phyloP scores from a whole-genome alignment of 768 basidiomycete genomes.

The Suillus plorans region DNA sequence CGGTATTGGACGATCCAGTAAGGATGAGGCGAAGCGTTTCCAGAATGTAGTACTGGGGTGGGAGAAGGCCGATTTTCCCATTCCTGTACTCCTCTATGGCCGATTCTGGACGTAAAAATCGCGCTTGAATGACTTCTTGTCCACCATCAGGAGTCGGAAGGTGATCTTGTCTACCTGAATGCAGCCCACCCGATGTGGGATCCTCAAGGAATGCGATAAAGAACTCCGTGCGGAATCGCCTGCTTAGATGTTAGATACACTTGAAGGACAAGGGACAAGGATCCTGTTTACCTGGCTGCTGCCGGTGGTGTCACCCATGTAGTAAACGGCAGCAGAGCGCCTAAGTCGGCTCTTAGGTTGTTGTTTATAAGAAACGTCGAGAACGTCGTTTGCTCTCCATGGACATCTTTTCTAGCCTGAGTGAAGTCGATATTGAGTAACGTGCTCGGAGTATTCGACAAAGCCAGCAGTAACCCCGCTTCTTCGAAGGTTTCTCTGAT shows the following conservation, averaged over 20 bases:
- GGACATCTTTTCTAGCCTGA: conserved; percentile 54
- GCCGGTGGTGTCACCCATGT: conserved; percentile 71
- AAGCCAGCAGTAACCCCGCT: conserved; percentile 63
- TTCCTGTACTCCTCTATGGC: conserved; percentile 53
- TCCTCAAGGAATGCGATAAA: conserved; percentile 60
- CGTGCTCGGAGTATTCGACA: conserved; percentile 24
- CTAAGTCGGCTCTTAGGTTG: conserved; percentile 42
- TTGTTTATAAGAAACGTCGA: conserved; percentile 50
- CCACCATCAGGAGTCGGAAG: conserved; percentile 69
- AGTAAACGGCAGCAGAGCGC: conserved; percentile 64
- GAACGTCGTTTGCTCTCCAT: conserved; percentile 51
- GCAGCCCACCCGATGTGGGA: conserved; percentile 44
- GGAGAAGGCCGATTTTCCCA: conserved; percentile 60
- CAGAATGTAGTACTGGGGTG: conserved; percentile 74
- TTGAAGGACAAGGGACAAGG: background rate
- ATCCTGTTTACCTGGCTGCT: conserved; percentile 42
- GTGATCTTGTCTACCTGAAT: conserved; percentile 53
- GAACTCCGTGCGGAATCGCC: conserved; percentile 73
- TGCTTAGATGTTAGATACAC: conserved; percentile 24
- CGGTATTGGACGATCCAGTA: conserved; percentile 38
- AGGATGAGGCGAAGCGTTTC: conserved; percentile 58
- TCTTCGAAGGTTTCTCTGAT: conserved; percentile 81
- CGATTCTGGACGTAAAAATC: conserved; percentile 57
- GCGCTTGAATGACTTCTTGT: conserved; percentile 65
- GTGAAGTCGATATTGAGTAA: conserved; percentile 43